Conservation (phyloP, 495 filamentous ascomycete genomes). For the Emericellopsis terricola region DNA sequence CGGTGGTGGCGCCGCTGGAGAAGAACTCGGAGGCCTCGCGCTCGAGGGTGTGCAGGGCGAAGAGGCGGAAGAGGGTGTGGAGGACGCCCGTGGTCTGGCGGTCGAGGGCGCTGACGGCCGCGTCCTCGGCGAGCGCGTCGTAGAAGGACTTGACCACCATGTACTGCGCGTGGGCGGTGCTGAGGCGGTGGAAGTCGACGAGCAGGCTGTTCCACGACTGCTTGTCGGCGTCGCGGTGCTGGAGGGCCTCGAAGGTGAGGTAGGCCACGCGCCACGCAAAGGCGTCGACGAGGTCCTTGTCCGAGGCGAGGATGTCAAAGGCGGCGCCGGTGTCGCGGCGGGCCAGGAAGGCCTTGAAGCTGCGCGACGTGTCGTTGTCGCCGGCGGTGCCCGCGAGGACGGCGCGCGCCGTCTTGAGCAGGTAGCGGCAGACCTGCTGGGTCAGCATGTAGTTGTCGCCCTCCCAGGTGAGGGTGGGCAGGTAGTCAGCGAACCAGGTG, state of each 20-base stretch:
- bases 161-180: slow-evolving; percentile 51
- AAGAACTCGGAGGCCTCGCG: slow-evolving; percentile 49
- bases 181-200: slow-evolving; percentile 56
- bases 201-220: slow-evolving; percentile 52
- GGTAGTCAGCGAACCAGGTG: slow-evolving; percentile 46
- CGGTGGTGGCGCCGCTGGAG: slow-evolving; percentile 40
- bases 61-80: slow-evolving; percentile 47
- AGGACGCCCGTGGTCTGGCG: slow-evolving; percentile 30
- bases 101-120: slow-evolving; percentile 30
- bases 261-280: slow-evolving; percentile 55
- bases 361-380: slow-evolving; percentile 27
- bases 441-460: slow-evolving; percentile 66
- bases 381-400: slow-evolving; percentile 33
- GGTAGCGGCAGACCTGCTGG: slow-evolving; percentile 58
- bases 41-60: slow-evolving; percentile 46
- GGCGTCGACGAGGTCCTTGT: slow-evolving; percentile 44
- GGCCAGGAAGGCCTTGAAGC: slow-evolving; percentile 38
- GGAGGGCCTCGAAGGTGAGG: slow-evolving; percentile 52
- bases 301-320: slow-evolving; percentile 40
- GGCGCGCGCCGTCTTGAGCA: slow-evolving; percentile 32
- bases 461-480: slow-evolving; percentile 49
- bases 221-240: slow-evolving; percentile 52
- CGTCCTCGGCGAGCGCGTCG: slow-evolving; percentile 36
- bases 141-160: slow-evolving; percentile 56
- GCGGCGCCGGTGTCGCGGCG: slow-evolving; percentile 47